Base-by-base conservation (phyloP, 2,329 filamentous ascomycete species). In the Colletotrichum cereale region DNA sequence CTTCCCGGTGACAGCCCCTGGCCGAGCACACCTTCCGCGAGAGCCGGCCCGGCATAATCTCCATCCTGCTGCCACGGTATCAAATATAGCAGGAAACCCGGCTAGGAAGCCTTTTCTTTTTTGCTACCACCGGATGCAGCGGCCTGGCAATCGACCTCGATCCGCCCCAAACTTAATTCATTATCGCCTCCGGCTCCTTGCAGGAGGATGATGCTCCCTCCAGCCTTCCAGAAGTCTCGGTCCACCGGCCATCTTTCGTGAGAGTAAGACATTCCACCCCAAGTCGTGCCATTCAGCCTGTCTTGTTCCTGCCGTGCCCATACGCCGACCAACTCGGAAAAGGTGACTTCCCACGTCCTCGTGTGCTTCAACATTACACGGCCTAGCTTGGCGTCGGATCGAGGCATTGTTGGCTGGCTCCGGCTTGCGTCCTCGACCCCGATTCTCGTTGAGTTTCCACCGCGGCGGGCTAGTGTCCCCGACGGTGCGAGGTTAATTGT, bases 321-420 rank as follows among this genome's bases (percentile, higher is more conserved):
- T 55, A 55, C 55, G 62, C 62, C 65, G 57, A 38, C 36, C 31
- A 53, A 53, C 68, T 26, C 18, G 34, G 48, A 52, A 40, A 14
- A 42, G 57, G 56, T 57, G 50, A 21, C 48, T 57, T 62, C 42
- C 36, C 40, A 57, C 58, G 57, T 29, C 16, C 40, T 44, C 56
- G 65, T n/a, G 14, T 68, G 65, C 47, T 57, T 67, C 40, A 44
- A 47, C 66, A 63, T 47, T 47, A 70, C 67, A 60, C 67, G 55
- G 47, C 48, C 16, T 47, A 29, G 55, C 67, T 61, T 69, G 66
- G 44, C 48, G 52, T 57, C 64, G 53, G 42, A 14, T 36, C 26
- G 67, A 48, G 47, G 67, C 56, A 62, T 48, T 48, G 34, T 44
- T 34, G 42, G 26, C 26, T 31, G 31, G 34, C 29, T 21, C 36